Evolutionary conservation across 2,329 filamentous ascomycete genomes (phyloP).

Genomic region (Chaetomium globosum): DNA sequence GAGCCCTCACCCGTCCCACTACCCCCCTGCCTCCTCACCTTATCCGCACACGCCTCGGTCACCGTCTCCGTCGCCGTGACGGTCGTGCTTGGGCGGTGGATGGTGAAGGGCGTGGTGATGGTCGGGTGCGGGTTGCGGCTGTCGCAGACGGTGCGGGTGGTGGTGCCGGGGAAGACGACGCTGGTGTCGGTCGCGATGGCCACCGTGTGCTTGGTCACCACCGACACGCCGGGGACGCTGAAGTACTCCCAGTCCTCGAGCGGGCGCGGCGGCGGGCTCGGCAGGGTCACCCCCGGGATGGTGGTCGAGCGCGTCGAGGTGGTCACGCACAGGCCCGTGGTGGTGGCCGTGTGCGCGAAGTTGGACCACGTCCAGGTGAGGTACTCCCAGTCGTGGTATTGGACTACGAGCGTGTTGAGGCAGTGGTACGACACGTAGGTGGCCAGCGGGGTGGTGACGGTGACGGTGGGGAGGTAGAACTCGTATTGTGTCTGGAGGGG

Average conservation of each 20-base stretch:
- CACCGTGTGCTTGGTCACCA: slow-evolving; percentile 24
- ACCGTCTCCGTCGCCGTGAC: not conserved
- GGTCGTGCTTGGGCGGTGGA: not conserved
- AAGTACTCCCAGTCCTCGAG: slow-evolving; percentile 30
- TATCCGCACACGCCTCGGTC: not conserved
- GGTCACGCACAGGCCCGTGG: slow-evolving; percentile 24
- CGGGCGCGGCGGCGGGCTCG: not conserved
- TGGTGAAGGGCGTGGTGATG: slow-evolving; percentile 2
- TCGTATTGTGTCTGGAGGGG: slow-evolving; percentile 5
- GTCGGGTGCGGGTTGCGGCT: slow-evolving; percentile 6
- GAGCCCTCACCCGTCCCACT: not conserved
- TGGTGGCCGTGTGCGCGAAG: slow-evolving; percentile 11
- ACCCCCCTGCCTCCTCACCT: not conserved
- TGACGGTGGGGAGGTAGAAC: slow-evolving; percentile 19
- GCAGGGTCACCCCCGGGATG: slow-evolving; percentile 24
- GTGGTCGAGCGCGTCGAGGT: slow-evolving; percentile 26
- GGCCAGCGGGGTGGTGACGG: slow-evolving; percentile 8
- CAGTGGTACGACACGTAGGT: slow-evolving; percentile 23
- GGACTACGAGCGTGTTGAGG: slow-evolving; percentile 27
- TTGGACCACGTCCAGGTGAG: slow-evolving; percentile 22
- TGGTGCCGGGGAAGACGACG: not conserved
- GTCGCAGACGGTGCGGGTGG: slow-evolving; percentile 17
- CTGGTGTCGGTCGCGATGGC: slow-evolving; percentile 16
- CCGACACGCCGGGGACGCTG: not conserved
- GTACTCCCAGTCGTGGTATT: slow-evolving; percentile 18